Percentiles rank a stretch among this genome's conserved stretches.
These are phyloP conservation scores for Russula olivacea DNA, from an alignment of 768 basidiomycete genomes.

Conservation along the genomic window DNA sequence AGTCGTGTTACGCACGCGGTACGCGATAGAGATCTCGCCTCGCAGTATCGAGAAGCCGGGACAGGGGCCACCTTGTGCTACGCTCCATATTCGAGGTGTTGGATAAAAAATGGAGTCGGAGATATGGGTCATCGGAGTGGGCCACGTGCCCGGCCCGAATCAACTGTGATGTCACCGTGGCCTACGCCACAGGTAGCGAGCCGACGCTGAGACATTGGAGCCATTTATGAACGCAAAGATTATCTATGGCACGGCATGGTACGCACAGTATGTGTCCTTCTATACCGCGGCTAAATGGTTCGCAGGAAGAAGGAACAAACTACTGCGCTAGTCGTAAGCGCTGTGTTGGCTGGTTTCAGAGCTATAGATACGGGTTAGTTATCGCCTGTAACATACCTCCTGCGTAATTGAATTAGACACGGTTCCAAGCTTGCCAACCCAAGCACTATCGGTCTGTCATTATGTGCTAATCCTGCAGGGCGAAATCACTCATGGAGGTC, in stretches of 20 bases:
- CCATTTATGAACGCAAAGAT: constrained; percentile 37
- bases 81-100: not conserved
- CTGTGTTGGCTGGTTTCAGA: constrained; percentile 69
- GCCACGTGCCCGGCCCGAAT: too few relatives aligned
- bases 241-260: constrained; percentile 63
- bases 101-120: not conserved
- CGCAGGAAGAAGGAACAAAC: constrained; percentile 75
- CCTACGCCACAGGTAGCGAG: not conserved
- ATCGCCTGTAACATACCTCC: not conserved
- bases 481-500: not conserved
- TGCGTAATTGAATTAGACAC: not conserved
- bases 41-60: not conserved
- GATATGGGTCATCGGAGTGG: too few relatives aligned
- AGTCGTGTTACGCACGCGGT: too few relatives aligned
- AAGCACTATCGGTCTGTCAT: constrained; percentile 59
- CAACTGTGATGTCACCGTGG: not conserved
- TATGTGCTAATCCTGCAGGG: not conserved
- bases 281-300: not conserved
- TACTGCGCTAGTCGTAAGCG: constrained; percentile 57
- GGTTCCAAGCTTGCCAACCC: constrained; percentile 51
- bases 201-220: not conserved
- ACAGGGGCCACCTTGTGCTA: not conserved
- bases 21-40: too few relatives aligned
- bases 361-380: constrained; percentile 75
- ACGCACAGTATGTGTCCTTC: not conserved